Evolutionary conservation across 73 alveolate genomes (phyloP), one percentile per base, ranked within the genome.

Genomic region (Paramecium pentaurelia): DNA sequence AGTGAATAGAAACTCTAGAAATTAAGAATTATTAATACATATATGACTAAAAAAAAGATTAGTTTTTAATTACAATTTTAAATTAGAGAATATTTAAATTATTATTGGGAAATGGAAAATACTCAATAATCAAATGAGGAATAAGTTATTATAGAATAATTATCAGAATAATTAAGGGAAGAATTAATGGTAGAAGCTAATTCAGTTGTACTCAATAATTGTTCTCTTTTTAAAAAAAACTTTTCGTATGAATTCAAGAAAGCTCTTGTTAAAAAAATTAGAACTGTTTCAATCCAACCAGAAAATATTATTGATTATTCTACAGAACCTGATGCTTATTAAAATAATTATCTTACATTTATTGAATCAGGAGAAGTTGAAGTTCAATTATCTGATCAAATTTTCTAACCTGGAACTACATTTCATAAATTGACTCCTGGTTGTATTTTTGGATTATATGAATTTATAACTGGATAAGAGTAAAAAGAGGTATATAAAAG

Each of bases 81-180:
- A 42, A 75, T 75, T 38, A 75, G 88, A 34, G 88, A 75, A 42
- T 75, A 75, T 28, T 75, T 75, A 38, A 75, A 75, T 34, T 75
- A 75, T 10, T 75, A 38, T 75, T 75, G 88, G 88, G 88, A 75
- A 75, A 75, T 75, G 58, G 68, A 75, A 36, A 75, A 75, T 37
- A 42, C 60, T 20, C 25, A 75, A 34, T 16, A 75, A 36, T 75
- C 88, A 18, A 36, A 75, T 5, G 88, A 75, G 40, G 88, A 75
- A 75, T 38, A 75, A 25, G 68, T 75, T 2, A 75, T 75, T 36
- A 42, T 75, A 38, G 88, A 75, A 22, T 20, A 75, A 75, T 6
- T 75, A 75, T 75, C 88, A 30, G 88, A 75, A 75, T 38, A 75
- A 38, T 75, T 75, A 38, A 75, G 88, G 18, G 88, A 75, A 42